Base-by-base conservation (phyloP, 805 yeast genomes). In the Lachancea mirantina region DNA sequence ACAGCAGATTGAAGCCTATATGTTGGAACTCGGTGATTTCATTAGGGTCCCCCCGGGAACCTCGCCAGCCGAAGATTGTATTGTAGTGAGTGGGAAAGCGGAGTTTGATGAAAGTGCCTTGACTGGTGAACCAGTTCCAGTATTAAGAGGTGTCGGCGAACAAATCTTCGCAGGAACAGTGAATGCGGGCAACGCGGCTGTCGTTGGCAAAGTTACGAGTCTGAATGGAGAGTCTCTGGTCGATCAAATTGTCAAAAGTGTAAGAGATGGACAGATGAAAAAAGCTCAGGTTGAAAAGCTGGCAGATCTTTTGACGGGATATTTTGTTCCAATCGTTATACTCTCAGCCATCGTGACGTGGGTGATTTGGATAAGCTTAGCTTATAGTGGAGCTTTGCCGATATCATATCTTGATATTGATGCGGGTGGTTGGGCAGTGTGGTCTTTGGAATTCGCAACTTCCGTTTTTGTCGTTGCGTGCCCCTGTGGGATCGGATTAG, bases 401-500 rank as follows among this genome's bases (percentile, higher is more conserved):
- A 45, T 43, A 0, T 22, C 45, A 3, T 79, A 79, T 41, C 59
- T 78, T 26, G 83, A 78, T 47, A 68, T 70, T 34, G 81, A 76
- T 37, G 62, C 74, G 30, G 84, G 84, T 10, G 84, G 85, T 1
- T 80, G 88, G 85, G 61, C 70, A 0, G 70, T 80, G 8, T 82
- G 89, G 87, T 76, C 88, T 1, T 62, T 82, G 35, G 78, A 80
- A 44, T 82, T 82, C 56, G 74, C 87, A 1, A 78, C 82, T 42
- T 73, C 88, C 0, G 89, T 83, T 2, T 80, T 82, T 58, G 89
- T 82, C 2, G 74, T 82, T 31, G 89, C 89, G 0, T 82, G 94
- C 50, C 94, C 94, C 1, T 82, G 92, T 62, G 94, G 89, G 2
- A 72, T 82, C 44, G 92, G 89, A 2, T 61, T 82, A 14, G 92